These are phyloP conservation scores for Candida piceae DNA, from an alignment of 805 yeast species.

Conservation along the genomic window DNA sequence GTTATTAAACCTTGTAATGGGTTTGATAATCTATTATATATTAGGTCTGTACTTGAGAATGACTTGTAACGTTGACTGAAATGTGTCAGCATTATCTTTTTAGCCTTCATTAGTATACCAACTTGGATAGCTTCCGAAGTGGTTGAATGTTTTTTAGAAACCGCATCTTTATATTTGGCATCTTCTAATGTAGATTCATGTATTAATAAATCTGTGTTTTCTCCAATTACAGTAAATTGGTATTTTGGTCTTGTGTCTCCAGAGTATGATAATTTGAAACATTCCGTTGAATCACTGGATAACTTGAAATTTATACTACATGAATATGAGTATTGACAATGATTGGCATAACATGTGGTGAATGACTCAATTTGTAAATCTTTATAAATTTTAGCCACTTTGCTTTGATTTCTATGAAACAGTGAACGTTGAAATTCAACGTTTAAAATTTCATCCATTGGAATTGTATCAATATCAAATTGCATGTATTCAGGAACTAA, in stretches of 20 bases:
- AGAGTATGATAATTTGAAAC: constrained; percentile 76
- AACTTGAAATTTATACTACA: constrained; percentile 47
- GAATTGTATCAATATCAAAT: constrained; percentile 23
- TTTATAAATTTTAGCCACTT: constrained; percentile 28
- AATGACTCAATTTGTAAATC: constrained; percentile 41
- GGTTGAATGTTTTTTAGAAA: constrained; percentile 80
- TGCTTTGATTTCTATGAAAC: constrained; percentile 1
- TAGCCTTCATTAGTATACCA: constrained; percentile 65
- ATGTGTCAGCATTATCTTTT: constrained; percentile 75
- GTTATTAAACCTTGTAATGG: no score
- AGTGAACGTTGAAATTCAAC: constrained; percentile 1
- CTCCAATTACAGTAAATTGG: constrained; percentile 58
- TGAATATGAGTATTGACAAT: constrained; percentile 80
- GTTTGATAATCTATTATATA: constrained; percentile 19
- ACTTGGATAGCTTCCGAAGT: constrained; percentile 78
- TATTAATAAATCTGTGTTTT: constrained; percentile 63
- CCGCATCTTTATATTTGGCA: constrained; percentile 70
- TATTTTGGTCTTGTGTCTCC: constrained; percentile 91
- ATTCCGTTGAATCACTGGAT: constrained; percentile 5
- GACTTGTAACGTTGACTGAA: constrained; percentile 86
- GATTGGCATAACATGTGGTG: constrained; percentile 70
- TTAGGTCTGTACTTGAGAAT: constrained; percentile 27
- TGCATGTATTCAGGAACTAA: constrained; percentile 15
- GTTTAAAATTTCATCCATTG: constrained; percentile 17
- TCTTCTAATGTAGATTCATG: constrained; percentile 95